Conservation (phyloP, 1,139 yeast species). For the Yamadazyma triangularis region DNA sequence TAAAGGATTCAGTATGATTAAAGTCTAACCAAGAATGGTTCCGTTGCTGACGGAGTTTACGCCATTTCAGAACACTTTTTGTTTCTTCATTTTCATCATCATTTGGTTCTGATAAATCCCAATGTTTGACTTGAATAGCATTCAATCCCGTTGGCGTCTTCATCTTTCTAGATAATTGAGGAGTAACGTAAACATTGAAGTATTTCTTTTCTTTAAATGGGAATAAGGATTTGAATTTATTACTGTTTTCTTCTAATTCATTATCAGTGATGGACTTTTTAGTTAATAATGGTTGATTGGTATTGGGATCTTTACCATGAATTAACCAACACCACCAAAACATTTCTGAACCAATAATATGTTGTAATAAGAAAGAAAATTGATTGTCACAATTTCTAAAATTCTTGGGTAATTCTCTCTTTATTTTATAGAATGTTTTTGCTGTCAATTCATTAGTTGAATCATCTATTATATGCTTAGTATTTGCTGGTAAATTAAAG, state of each 20-base stretch:
- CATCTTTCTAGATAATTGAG: constrained; percentile 42
- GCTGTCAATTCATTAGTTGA: constrained; percentile 22
- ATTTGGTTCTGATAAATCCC: constrained; percentile 6
- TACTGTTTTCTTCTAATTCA: constrained; percentile 17
- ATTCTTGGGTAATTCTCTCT: constrained; percentile 20
- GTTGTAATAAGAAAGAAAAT: constrained; percentile 25
- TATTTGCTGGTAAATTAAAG: constrained; percentile 16
- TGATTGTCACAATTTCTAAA: constrained; percentile 22
- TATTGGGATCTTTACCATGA: constrained; percentile 31
- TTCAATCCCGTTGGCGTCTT: constrained; percentile 29
- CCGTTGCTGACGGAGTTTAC: constrained; percentile 11
- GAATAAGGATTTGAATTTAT: constrained; percentile 15
- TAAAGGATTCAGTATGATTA: too few species aligned
- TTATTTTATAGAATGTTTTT: constrained; percentile 20
- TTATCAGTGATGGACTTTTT: constrained; percentile 17
- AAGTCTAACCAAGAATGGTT: constrained; percentile 17
- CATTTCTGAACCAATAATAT: constrained; percentile 24
- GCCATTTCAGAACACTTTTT: constrained; percentile 7
- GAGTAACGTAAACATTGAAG: constrained; percentile 41
- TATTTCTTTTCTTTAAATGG: constrained; percentile 34
- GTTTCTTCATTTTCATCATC: constrained; percentile 8
- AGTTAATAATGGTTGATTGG: constrained; percentile 26
- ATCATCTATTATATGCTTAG: constrained; percentile 38
- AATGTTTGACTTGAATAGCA: constrained; percentile 7
- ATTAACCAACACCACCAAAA: constrained; percentile 44